These are phyloP conservation scores for Candida broadrunensis DNA, from an alignment of 805 yeast genomes.

Conservation along the genomic window DNA sequence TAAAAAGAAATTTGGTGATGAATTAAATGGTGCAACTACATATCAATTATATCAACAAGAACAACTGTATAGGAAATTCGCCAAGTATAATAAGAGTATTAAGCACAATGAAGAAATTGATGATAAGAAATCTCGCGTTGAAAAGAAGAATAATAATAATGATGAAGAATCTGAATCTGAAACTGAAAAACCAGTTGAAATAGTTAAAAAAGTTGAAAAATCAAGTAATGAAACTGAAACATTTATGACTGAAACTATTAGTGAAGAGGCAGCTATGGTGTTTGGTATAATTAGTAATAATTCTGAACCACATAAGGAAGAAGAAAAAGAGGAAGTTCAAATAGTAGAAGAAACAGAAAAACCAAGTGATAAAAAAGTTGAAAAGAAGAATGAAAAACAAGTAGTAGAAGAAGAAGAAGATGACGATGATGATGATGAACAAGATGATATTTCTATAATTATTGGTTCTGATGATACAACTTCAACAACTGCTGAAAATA, in stretches of 20 bases:
- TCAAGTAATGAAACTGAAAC: conserved; percentile 4
- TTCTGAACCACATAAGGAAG: conserved; percentile 2
- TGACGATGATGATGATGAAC: conserved; percentile 30
- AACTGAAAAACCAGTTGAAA: conserved; percentile 5
- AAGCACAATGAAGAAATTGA: conserved; percentile 1
- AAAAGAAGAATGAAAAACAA: conserved; percentile 2
- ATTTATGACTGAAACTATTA: conserved; percentile 17
- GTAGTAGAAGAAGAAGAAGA: conserved; percentile 19
- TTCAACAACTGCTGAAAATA: conserved; percentile 16
- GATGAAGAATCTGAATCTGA: conserved; percentile 2
- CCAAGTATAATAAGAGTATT: conserved; percentile 3
- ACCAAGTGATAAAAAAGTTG: conserved; percentile 5
- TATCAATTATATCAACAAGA: conserved; percentile 8
- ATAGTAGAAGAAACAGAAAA: conserved; percentile 5
- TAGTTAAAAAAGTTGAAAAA: not conserved
- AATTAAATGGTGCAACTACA: conserved; percentile 11
- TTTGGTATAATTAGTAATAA: conserved; percentile 39
- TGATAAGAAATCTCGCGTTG: not conserved
- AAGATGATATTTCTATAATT: conserved; percentile 37
- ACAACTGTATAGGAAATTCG: conserved; percentile 6
- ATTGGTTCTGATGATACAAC: conserved; percentile 32
- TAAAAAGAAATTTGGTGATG: conserved; percentile 29
- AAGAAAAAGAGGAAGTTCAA: conserved; percentile 1
- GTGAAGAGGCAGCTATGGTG: conserved; percentile 42
- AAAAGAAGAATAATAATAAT: not conserved